Percentiles rank a stretch among this genome's conserved stretches.
Conservation (phyloP, 2,329 filamentous ascomycete species). For the Dactylellina haptotyla region DNA sequence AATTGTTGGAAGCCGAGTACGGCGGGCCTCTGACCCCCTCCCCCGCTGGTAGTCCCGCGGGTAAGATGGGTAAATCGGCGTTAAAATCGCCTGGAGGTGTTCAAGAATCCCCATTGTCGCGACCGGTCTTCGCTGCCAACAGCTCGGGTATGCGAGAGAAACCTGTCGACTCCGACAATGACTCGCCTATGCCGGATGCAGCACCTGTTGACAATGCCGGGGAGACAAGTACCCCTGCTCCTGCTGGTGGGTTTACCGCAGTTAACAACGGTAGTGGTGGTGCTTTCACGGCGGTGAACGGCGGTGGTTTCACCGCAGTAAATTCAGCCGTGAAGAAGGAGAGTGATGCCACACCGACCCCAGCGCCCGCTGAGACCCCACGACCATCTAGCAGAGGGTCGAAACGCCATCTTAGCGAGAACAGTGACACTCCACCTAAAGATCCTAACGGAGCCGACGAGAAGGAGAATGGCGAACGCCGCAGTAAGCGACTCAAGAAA, state of each 20-base stretch:
- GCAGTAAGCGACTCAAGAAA: conserved; percentile 94
- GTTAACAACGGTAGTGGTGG: conserved; percentile 67
- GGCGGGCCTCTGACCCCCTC: conserved; percentile 87
- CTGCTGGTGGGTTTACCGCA: conserved; percentile 70
- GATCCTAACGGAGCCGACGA: conserved; percentile 65
- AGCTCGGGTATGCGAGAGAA: conserved; percentile 65
- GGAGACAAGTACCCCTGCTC: conserved; percentile 62
- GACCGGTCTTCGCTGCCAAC: conserved; percentile 69
- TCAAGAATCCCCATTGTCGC: conserved; percentile 74
- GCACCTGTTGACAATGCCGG: conserved; percentile 59
- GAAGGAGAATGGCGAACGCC: conserved; percentile 74
- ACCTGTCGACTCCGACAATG: conserved; percentile 62
- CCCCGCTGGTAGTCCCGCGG: conserved; percentile 79
- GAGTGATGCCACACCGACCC: conserved; percentile 41
- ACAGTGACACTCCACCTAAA: conserved; percentile 54
- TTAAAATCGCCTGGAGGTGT: conserved; percentile 59
- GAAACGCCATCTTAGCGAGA: conserved; percentile 63
- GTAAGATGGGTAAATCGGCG: conserved; percentile 64
- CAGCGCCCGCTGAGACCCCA: conserved; percentile 45
- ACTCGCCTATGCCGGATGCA: conserved; percentile 60
- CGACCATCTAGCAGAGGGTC: conserved; percentile 60
- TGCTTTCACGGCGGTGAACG: conserved; percentile 73
- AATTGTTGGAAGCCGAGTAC: conserved; percentile 91
- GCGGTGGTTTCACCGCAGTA: conserved; percentile 60
- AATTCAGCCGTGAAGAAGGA: conserved; percentile 56